Evolutionary conservation across 495 filamentous ascomycete species (phyloP).

Genomic region (Penicillium soppii): DNA sequence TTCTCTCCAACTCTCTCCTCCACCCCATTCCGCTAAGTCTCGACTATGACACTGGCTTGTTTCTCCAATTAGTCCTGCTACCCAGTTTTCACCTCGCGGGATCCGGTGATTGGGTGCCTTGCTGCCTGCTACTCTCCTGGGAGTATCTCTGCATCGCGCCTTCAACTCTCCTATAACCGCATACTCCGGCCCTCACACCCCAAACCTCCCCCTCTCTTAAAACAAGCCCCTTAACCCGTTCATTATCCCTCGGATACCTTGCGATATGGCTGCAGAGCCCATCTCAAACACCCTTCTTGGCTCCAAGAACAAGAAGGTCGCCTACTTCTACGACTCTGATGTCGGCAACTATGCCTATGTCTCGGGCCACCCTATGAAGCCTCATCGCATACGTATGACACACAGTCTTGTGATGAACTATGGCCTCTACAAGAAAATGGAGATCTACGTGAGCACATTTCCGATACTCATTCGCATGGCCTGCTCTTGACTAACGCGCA

Average conservation of each 20-base stretch:
- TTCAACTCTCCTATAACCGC: constrained; percentile 8
- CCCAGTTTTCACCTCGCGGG: constrained; percentile 2
- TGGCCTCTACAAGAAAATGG: constrained; percentile 96
- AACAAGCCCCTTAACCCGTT: not conserved
- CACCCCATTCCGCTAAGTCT: constrained; percentile 11
- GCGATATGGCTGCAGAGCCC: constrained; percentile 45
- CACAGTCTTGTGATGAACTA: constrained; percentile 99
- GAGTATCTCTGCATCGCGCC: constrained; percentile 8
- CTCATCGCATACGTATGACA: constrained; percentile 93
- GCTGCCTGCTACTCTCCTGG: not conserved
- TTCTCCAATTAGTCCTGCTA: constrained; percentile 5
- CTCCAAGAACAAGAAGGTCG: constrained; percentile 70
- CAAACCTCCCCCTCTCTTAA: not conserved
- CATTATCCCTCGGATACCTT: not conserved
- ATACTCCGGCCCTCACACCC: constrained; percentile 9
- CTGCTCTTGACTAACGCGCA: constrained; percentile 21
- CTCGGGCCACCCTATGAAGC: constrained; percentile 99
- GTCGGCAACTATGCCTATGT: constrained; percentile 98
- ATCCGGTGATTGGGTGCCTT: constrained; percentile 8
- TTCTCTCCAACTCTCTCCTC: constrained; percentile 22
- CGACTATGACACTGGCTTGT: constrained; percentile 19
- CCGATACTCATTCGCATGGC: not conserved
- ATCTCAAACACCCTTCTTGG: constrained; percentile 45
- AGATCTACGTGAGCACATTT: constrained; percentile 82
- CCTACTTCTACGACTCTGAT: constrained; percentile 97